Evolutionary conservation across 257 asterid species (phyloP).

Genomic region (Leonotis leonurus): DNA sequence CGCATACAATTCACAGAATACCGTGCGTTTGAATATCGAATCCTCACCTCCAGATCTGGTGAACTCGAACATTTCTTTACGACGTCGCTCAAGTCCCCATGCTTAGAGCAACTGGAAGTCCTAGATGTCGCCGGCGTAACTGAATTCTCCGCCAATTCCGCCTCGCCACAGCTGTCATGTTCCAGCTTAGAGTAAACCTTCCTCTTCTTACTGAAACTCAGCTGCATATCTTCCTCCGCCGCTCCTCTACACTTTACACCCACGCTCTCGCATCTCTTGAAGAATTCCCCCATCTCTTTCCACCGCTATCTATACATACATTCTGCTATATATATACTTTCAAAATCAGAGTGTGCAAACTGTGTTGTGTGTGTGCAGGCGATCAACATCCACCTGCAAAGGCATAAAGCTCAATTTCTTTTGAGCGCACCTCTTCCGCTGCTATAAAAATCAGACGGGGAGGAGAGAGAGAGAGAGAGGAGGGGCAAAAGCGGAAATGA

Average conservation of each 20-base stretch:
- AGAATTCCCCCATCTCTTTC: constrained; percentile 28
- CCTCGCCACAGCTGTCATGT: constrained; percentile 14
- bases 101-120: constrained; percentile 21
- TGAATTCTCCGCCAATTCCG: constrained; percentile 29
- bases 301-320: neutral
- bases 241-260: constrained; percentile 14
- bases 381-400: constrained; percentile 32
- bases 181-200: constrained; percentile 27
- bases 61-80: constrained; percentile 26
- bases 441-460: constrained; percentile 20
- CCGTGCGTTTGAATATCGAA: constrained; percentile 16
- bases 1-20: neutral
- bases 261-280: constrained; percentile 32
- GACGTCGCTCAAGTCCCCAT: constrained; percentile 27
- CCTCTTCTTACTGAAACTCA: constrained; percentile 47
- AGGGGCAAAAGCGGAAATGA: constrained; percentile 37
- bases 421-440: constrained; percentile 21
- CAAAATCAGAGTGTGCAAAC: no score
- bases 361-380: constrained; percentile 1
- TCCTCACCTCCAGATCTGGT: constrained; percentile 66
- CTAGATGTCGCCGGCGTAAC: constrained; percentile 39
- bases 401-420: constrained; percentile 30
- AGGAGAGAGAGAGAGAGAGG: constrained; percentile 11
- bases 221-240: constrained; percentile 32
- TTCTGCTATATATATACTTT: neutral